Conservation (phyloP, 164 flowering plant genomes). For the Sextonia rubra region DNA sequence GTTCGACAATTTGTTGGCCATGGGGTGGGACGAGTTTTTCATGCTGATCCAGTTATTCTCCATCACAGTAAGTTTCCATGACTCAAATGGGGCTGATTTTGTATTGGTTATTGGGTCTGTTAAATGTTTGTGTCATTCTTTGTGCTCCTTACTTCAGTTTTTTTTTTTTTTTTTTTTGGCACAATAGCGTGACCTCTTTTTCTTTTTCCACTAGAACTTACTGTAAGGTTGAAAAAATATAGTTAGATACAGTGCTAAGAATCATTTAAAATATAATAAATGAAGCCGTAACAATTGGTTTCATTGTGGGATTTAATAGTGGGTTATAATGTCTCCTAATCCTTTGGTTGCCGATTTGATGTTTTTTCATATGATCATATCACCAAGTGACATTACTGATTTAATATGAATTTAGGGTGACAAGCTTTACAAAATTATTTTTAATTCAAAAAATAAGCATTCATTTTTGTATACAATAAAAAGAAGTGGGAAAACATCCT, state of each 20-base stretch:
- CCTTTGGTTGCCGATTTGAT: too few relatives aligned
- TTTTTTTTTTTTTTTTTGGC: too few relatives aligned
- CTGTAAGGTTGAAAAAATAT: too few relatives aligned
- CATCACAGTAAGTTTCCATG: constrained; percentile 57
- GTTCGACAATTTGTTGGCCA: constrained; percentile 96
- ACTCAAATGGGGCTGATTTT: not conserved
- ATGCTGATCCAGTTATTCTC: constrained; percentile 82
- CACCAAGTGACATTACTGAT: too few relatives aligned
- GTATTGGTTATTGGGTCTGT: not conserved
- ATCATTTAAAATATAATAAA: not conserved
- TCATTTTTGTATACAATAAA: too few relatives aligned
- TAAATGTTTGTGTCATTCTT: not conserved
- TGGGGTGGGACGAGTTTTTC: constrained; percentile 92
- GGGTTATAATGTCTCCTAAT: not conserved
- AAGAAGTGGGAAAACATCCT: too few relatives aligned
- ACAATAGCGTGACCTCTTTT: not conserved
- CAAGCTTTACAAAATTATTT: too few relatives aligned
- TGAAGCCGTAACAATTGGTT: not conserved
- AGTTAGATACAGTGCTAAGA: too few relatives aligned
- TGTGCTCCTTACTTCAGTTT: not conserved
- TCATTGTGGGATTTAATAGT: not conserved
- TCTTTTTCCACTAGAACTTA: too few relatives aligned
- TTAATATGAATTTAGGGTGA: too few relatives aligned
- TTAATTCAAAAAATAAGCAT: too few relatives aligned
- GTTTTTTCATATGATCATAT: too few relatives aligned